These are phyloP conservation scores for Hanseniaspora pseudoguilliermondii DNA, from an alignment of 805 yeast species.

Conservation along the genomic window DNA sequence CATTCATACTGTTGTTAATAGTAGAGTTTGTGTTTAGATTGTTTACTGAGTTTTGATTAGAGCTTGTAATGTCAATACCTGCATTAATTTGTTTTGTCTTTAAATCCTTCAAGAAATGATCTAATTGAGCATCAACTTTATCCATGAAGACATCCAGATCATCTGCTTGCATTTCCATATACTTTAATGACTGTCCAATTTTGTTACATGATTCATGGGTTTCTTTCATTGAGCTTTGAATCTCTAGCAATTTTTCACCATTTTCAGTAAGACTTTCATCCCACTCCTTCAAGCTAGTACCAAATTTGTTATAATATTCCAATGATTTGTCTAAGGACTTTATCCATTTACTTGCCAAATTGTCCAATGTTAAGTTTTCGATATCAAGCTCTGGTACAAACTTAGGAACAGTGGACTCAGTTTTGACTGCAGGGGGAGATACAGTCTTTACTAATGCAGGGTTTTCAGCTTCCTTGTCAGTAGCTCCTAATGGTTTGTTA, in stretches of 20 bases:
- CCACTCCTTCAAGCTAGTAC: slow-evolving; percentile 69
- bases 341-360: slow-evolving; percentile 86
- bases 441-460: slow-evolving; percentile 14
- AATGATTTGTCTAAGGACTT: slow-evolving; percentile 65
- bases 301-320: slow-evolving; percentile 59
- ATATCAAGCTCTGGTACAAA: slow-evolving; percentile 57
- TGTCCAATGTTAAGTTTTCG: slow-evolving; percentile 85
- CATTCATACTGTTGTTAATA: slow-evolving; percentile 39
- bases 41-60: slow-evolving; percentile 11
- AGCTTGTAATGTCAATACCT: slow-evolving; percentile 11
- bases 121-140: slow-evolving; percentile 45
- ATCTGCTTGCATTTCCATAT: slow-evolving; percentile 83
- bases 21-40: slow-evolving; percentile 16
- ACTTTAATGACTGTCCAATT: slow-evolving; percentile 75
- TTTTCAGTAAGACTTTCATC: slow-evolving; percentile 66
- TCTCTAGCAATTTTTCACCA: slow-evolving; percentile 75
- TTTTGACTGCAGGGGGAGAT: slow-evolving; percentile 18
- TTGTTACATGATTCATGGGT: slow-evolving; percentile 52
- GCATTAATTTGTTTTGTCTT: slow-evolving; percentile 3
- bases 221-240: slow-evolving; percentile 10
- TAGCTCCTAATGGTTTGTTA: slow-evolving; percentile 10
- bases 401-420: slow-evolving; percentile 38
- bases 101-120: slow-evolving; percentile 14
- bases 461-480: slow-evolving; percentile 11
- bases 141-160: slow-evolving; percentile 74